Evolutionary conservation across 2,329 filamentous ascomycete species (phyloP).

Genomic region (Fusarium clavum): DNA sequence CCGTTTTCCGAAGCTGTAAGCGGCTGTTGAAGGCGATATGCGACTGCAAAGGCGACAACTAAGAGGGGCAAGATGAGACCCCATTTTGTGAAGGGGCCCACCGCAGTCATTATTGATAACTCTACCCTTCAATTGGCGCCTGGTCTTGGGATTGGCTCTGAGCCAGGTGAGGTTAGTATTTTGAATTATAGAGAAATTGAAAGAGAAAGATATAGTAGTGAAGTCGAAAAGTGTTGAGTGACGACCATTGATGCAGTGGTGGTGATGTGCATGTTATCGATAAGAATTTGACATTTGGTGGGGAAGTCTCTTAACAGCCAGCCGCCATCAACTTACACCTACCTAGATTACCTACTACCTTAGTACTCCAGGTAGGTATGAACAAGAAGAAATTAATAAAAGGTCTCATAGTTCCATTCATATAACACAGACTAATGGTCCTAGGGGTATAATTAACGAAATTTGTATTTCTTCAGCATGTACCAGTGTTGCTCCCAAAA

Average conservation of each 20-base stretch:
- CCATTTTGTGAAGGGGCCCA: constrained; percentile 44
- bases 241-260: constrained; percentile 8
- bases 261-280: constrained; percentile 33
- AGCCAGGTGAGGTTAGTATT: no score
- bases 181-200: background rate
- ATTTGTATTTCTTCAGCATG: background rate
- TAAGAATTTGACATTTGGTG: constrained; percentile 26
- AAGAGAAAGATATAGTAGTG: background rate
- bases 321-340: background rate
- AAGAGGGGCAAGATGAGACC: constrained; percentile 47
- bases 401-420: background rate
- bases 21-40: constrained; percentile 47
- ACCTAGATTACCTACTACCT: background rate
- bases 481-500: background rate
- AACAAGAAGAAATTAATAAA: background rate
- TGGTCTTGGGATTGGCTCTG: background rate
- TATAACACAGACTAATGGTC: background rate
- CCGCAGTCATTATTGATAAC: constrained; percentile 20
- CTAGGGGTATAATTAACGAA: background rate
- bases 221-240: constrained; percentile 2
- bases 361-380: background rate
- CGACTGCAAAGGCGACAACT: constrained; percentile 51
- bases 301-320: constrained; percentile 1
- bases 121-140: background rate
- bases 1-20: constrained; percentile 19